These are phyloP conservation scores for Claviceps sp. DNA, from an alignment of 2,329 filamentous ascomycete genomes.

Conservation along the genomic window DNA sequence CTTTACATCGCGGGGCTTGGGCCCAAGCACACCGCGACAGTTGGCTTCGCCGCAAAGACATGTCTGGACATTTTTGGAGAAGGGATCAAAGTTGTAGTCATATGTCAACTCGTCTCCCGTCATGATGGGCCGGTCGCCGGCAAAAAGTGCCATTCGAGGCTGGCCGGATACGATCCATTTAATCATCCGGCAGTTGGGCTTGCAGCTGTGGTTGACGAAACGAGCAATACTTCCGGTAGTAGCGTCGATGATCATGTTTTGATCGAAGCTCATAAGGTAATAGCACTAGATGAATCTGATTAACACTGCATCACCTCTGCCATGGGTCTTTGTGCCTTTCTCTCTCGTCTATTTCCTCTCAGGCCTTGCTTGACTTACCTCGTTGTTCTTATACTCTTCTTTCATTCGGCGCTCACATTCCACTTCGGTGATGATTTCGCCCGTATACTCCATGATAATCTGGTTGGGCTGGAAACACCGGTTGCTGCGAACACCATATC, in stretches of 20 bases:
- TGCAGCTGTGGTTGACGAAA: conserved; percentile 96
- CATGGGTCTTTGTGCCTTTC: background rate
- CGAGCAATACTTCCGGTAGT: conserved; percentile 91
- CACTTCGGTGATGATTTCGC: conserved; percentile 89
- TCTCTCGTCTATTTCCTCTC: background rate
- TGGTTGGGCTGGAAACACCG: conserved; percentile 77
- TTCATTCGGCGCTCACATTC: conserved; percentile 93
- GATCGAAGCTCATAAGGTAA: conserved; percentile 96
- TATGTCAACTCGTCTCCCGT: conserved; percentile 95
- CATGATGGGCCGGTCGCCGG: conserved; percentile 77
- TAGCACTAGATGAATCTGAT: conserved; percentile 54
- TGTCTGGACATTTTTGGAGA: conserved; percentile 56
- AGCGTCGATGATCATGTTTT: conserved; percentile 97
- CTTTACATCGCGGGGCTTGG: conserved; percentile 45
- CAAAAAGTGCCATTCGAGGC: conserved; percentile 92
- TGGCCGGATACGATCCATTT: conserved; percentile 94
- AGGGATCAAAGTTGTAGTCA: conserved; percentile 66
- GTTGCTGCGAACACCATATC: conserved; percentile 84
- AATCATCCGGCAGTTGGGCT: conserved; percentile 93
- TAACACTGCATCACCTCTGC: background rate
- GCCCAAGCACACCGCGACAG: conserved; percentile 51
- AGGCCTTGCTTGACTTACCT: conserved; percentile 40
- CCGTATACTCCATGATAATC: conserved; percentile 97
- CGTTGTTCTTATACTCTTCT: conserved; percentile 83
- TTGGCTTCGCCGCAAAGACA: conserved; percentile 51